phyloP scores from a whole-genome alignment of 164 flowering plant genomes.

The Vitis rupestris region DNA sequence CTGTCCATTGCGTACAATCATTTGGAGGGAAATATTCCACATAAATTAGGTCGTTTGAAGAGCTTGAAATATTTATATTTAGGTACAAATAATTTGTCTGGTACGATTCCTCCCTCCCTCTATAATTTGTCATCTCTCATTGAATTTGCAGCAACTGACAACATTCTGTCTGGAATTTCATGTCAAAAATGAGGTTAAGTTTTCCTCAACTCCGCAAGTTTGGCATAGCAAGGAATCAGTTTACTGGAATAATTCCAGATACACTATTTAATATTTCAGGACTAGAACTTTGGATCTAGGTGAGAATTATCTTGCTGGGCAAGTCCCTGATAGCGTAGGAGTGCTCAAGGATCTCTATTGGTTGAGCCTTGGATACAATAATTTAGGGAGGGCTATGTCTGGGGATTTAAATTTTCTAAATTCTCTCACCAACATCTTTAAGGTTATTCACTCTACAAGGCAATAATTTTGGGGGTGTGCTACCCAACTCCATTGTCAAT shows the following conservation, averaged over 20 bases:
- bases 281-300: not conserved
- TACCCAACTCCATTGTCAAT: too few species aligned
- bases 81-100: too few species aligned
- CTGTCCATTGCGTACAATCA: not conserved
- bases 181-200: slow-evolving; percentile 17
- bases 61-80: slow-evolving; percentile 3
- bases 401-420: slow-evolving; percentile 21
- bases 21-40: slow-evolving; percentile 23
- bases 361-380: slow-evolving; percentile 6
- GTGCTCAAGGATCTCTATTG: not conserved
- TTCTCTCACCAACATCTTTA: slow-evolving; percentile 25
- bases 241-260: slow-evolving; percentile 14
- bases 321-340: slow-evolving; percentile 9
- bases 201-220: slow-evolving; percentile 18
- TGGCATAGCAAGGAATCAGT: not conserved
- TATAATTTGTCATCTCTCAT: too few species aligned
- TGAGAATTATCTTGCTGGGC: slow-evolving; percentile 1
- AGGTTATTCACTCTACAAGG: not conserved
- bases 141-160: too few species aligned
- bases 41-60: slow-evolving; percentile 7
- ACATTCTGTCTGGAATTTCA: too few species aligned
- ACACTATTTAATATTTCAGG: slow-evolving; percentile 16
- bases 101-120: too few species aligned
- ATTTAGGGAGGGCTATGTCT: slow-evolving; percentile 4
- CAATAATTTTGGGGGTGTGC: too few species aligned